Conservation (phyloP, 2,329 filamentous ascomycete genomes). For the Rhinocladiella similis region DNA sequence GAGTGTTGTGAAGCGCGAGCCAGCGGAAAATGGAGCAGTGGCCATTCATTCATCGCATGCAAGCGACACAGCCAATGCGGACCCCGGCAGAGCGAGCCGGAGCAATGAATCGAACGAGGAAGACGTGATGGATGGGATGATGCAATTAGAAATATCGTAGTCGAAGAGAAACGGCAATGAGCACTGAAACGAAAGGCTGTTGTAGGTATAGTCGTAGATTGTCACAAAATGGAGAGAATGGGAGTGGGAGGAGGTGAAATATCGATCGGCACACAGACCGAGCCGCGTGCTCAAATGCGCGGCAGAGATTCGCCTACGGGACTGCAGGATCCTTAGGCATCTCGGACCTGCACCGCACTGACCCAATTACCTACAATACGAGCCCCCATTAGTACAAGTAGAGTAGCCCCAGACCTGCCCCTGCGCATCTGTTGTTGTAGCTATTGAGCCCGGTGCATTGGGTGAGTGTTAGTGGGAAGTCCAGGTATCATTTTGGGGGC, state of each 20-base stretch:
- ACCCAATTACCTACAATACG: too few species aligned
- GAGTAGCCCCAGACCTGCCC: too few species aligned
- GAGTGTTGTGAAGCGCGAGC: background rate
- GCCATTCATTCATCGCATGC: background rate
- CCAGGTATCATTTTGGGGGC: too few species aligned
- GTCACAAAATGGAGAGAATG: background rate
- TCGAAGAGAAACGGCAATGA: too few species aligned
- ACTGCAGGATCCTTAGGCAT: background rate
- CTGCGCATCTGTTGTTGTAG: too few species aligned
- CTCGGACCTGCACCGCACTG: background rate
- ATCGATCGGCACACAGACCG: conserved; percentile 2
- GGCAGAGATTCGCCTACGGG: background rate
- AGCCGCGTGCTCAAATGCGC: background rate
- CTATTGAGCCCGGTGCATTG: too few species aligned
- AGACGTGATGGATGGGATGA: background rate
- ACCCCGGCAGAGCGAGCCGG: too few species aligned
- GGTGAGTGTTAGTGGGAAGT: too few species aligned
- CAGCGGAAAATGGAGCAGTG: background rate
- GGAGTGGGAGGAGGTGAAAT: background rate
- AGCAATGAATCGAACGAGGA: background rate
- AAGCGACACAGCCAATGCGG: background rate
- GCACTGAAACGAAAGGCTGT: background rate
- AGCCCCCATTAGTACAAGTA: too few species aligned
- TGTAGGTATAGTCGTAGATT: too few species aligned
- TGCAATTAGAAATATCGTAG: too few species aligned